Evolutionary conservation across 139 green algal species (phyloP).

Genomic region (Closterium sp.): DNA sequence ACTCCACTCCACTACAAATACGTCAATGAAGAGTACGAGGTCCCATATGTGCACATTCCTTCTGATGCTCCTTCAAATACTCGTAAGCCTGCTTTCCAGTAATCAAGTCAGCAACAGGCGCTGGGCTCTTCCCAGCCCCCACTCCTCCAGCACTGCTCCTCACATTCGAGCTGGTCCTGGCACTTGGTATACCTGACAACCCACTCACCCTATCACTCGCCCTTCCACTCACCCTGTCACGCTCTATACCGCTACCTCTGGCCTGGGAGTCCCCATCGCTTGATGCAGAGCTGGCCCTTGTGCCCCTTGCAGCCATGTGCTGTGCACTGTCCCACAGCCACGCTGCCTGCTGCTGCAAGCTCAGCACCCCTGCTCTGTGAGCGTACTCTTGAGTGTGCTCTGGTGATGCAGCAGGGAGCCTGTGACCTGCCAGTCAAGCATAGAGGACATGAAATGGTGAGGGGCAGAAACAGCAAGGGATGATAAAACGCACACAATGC

Average conservation of each 20-base stretch:
- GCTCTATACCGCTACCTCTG: not conserved
- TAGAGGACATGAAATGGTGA: not conserved
- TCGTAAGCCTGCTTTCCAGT: not conserved
- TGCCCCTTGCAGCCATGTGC: not conserved
- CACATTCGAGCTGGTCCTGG: not conserved
- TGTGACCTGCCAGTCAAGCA: not conserved
- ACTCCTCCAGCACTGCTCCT: not conserved
- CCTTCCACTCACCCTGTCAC: not conserved
- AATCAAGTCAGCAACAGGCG: not conserved
- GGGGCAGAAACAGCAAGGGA: not conserved
- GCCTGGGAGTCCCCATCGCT: not conserved
- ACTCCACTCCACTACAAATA: not conserved
- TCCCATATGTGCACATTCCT: not conserved
- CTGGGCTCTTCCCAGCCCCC: not conserved
- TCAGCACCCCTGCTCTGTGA: not conserved
- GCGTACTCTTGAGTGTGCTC: not conserved
- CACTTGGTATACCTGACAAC: not conserved
- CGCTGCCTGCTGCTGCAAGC: not conserved
- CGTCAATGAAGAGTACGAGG: not conserved
- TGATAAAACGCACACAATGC: not conserved
- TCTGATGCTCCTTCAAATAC: not conserved
- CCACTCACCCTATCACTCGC: not conserved
- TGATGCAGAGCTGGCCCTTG: not conserved
- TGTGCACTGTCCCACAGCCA: not conserved
- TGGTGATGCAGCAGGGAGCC: not conserved